Evolutionary conservation across 2,329 filamentous ascomycete species (phyloP).

Genomic region (Penicillium sp.): DNA sequence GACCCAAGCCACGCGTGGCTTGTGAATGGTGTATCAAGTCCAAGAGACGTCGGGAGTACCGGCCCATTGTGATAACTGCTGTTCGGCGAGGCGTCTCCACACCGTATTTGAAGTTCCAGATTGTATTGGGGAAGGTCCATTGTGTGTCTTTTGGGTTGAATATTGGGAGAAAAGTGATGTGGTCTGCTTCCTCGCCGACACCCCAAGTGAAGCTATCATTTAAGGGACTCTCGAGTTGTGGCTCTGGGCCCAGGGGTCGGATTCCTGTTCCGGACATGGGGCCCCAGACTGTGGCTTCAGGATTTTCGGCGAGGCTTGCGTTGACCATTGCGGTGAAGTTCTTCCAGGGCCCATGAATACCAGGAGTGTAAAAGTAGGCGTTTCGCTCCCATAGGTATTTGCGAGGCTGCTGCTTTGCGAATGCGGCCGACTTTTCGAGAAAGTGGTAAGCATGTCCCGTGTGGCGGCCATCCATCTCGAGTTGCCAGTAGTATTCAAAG

Average conservation of each 20-base stretch:
- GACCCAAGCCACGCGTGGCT: conserved; percentile 66
- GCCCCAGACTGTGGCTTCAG: conserved; percentile 26
- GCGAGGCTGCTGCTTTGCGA: conserved; percentile 67
- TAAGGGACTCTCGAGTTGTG: conserved; percentile 17
- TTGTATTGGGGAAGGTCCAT: conserved; percentile 21
- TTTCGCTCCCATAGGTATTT: conserved; percentile 76
- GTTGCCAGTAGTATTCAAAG: conserved; percentile 69
- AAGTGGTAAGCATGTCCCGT: conserved; percentile 70
- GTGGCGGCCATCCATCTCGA: conserved; percentile 68
- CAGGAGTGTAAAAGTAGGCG: conserved; percentile 73
- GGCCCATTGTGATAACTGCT: conserved; percentile 24
- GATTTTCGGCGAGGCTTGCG: conserved; percentile 12
- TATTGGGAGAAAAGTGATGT: conserved; percentile 23
- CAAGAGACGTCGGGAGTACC: conserved; percentile 21
- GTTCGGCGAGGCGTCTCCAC: conserved; percentile 18
- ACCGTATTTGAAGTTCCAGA: conserved; percentile 24
- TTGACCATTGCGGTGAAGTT: conserved; percentile 68
- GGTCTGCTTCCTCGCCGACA: conserved; percentile 24
- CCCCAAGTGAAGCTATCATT: conserved; percentile 26
- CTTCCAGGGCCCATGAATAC: conserved; percentile 68
- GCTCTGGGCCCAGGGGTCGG: conserved; percentile 23
- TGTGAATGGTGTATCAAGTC: conserved; percentile 68
- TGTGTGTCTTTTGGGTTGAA: conserved; percentile 22
- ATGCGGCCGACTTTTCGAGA: conserved; percentile 65
- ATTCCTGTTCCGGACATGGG: conserved; percentile 23